Evolutionary conservation across 1,139 yeast species (phyloP).

Genomic region (Saccharomyces pastorianus): DNA sequence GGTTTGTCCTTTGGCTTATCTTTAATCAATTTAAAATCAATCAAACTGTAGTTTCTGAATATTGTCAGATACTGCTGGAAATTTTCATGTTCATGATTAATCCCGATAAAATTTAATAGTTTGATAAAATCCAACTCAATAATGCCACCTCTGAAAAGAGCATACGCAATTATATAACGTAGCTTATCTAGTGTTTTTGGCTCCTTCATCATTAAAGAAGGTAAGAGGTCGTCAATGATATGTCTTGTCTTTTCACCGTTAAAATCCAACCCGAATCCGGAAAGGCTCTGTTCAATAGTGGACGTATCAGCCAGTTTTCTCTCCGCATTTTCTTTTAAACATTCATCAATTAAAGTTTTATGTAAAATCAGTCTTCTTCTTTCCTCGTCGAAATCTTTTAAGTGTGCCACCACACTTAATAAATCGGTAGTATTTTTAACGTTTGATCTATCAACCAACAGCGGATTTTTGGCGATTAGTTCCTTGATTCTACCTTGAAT

Average conservation of each 20-base stretch:
- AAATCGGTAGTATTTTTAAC: conserved; percentile 56
- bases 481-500: conserved; percentile 56
- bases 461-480: conserved; percentile 65
- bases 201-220: conserved; percentile 46
- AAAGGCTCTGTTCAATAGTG: conserved; percentile 65
- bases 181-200: conserved; percentile 57
- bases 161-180: conserved; percentile 69
- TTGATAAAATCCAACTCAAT: conserved; percentile 67
- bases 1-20: conserved; percentile 34
- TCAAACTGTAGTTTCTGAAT: conserved; percentile 53
- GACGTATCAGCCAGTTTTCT: conserved; percentile 56
- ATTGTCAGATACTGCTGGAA: conserved; percentile 43
- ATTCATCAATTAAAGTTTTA: conserved; percentile 51
- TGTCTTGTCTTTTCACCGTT: conserved; percentile 61
- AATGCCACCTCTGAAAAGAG: conserved; percentile 78
- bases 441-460: conserved; percentile 52
- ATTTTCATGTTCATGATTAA: conserved; percentile 45
- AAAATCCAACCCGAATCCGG: conserved; percentile 63
- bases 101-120: conserved; percentile 60
- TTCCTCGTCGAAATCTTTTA: conserved; percentile 61
- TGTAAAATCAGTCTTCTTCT: conserved; percentile 54
- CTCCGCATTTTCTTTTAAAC: conserved; percentile 45
- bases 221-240: conserved; percentile 60
- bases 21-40: conserved; percentile 66
- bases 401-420: conserved; percentile 58